Base-by-base conservation (phyloP, 2,329 filamentous ascomycete species). In the Boeremia exigua region DNA sequence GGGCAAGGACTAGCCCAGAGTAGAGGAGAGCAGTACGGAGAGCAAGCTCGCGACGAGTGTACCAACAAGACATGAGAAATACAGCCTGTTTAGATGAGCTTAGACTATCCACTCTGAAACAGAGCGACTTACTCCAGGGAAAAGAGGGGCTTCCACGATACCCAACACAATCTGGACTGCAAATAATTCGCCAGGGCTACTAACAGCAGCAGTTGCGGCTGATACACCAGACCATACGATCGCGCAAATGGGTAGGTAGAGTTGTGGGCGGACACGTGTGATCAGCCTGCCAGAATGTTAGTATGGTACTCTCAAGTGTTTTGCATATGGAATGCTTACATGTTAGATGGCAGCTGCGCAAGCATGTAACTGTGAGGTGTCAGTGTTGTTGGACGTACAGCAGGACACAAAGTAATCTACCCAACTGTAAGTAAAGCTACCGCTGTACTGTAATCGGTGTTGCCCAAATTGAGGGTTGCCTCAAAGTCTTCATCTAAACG, bases 141-240 rank as follows among this genome's bases (percentile, higher is more conserved):
- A 80, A 0, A 92, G 79, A 10, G 89, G 89, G 8, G 89, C 79
- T 71, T 93, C 90, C 17, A 83, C 82, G 25, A 92, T 75, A 27
- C 89, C 89, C 0, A 92, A 79, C 63, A 91, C 90, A 55, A 77
- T 75, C 30, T 77, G 68, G 27, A 70, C 72, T 2, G 70, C 48
- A 15, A 60, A 47, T 4, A 90, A 77, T 0, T 85, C 85, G 1
- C 79, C 81, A 77, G 82, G 87, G 65, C 82, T 86, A 37, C 79
- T 75, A 4, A 84, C 81, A 46, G 88, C 85, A 5, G 86, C 86
- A 82, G 88, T 88, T 11, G 49, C 49, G 1, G 54, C 58, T 14
- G 54, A 58, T 12, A 60, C 47, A 27, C 46, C 54, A 2, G 58
- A 54, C 58, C 58, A 60, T 19, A 54, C 8, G 15, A 60, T 47